Conservation (phyloP, 352 stramenopile genomes). For the Phytophthora uliginosa region DNA sequence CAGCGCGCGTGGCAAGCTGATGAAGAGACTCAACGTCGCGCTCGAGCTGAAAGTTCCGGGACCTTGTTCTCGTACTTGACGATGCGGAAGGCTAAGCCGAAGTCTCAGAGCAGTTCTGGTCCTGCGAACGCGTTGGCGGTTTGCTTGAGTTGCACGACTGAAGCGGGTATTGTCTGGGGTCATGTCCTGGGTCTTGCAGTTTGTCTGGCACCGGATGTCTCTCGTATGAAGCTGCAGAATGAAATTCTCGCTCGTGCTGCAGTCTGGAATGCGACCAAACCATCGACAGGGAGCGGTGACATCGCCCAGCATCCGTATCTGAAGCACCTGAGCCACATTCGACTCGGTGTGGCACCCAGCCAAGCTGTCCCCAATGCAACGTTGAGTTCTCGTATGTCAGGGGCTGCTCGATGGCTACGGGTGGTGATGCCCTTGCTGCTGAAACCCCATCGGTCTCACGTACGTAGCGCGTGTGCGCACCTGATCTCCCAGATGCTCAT, state of each 20-base stretch:
- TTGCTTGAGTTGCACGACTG: conserved; percentile 28
- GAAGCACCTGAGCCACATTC: conserved; percentile 48
- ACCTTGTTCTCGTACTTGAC: conserved; percentile 67
- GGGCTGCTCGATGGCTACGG: conserved; percentile 57
- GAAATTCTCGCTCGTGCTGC: conserved; percentile 42
- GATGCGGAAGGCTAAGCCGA: conserved; percentile 31
- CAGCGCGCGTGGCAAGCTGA: conserved; percentile 59
- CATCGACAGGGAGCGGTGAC: conserved; percentile 10
- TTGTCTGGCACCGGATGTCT: conserved; percentile 20
- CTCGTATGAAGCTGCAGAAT: conserved; percentile 44
- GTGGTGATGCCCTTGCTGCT: conserved; percentile 54
- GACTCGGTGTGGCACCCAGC: conserved; percentile 42
- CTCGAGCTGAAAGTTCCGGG: conserved; percentile 35
- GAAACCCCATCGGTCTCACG: conserved; percentile 61
- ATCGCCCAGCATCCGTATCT: conserved; percentile 49
- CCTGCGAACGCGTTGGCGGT: conserved; percentile 11
- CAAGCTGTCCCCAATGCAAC: conserved; percentile 5
- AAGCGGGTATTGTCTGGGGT: conserved; percentile 28
- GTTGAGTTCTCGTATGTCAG: conserved; percentile 20
- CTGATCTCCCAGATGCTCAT: conserved; percentile 54
- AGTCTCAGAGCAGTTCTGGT: conserved; percentile 5
- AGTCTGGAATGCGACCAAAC: conserved; percentile 34
- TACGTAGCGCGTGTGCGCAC: conserved; percentile 51
- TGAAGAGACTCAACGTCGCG: conserved; percentile 47
- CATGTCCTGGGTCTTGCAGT: conserved; percentile 32